These are phyloP conservation scores for Tolypocladium inflatum DNA, from an alignment of 2,329 filamentous ascomycete genomes.

Conservation along the genomic window DNA sequence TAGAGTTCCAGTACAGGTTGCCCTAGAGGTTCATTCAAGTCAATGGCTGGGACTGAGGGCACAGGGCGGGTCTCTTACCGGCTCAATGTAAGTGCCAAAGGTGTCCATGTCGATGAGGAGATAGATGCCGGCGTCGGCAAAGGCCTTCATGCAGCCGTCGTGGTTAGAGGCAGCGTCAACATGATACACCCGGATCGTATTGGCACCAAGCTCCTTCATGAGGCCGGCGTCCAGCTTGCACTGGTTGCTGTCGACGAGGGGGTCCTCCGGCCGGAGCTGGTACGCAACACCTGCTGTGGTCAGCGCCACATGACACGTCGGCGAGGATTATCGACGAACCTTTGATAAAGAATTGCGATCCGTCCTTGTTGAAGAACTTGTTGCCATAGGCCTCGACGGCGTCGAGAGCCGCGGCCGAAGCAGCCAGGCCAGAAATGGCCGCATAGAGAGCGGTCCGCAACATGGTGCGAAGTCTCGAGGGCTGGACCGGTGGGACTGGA, in stretches of 20 bases:
- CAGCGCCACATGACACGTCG: neutral
- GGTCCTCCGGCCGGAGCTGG: conserved; percentile 55
- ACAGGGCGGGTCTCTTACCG: conserved; percentile 29
- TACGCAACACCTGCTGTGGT: conserved; percentile 59
- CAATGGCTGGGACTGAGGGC: neutral
- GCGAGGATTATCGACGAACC: conserved; percentile 33
- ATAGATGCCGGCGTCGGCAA: conserved; percentile 75
- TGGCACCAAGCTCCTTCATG: conserved; percentile 74
- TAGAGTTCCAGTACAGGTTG: conserved; percentile 60
- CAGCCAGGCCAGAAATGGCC: conserved; percentile 22
- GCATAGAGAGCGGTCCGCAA: conserved; percentile 13
- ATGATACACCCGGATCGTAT: conserved; percentile 82
- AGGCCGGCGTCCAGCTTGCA: conserved; percentile 65
- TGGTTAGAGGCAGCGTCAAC: conserved; percentile 66
- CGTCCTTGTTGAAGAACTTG: conserved; percentile 79
- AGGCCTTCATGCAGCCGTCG: conserved; percentile 69
- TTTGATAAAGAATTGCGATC: conserved; percentile 77
- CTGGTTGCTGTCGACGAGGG: conserved; percentile 65
- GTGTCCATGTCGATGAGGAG: conserved; percentile 76
- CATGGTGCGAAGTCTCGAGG: neutral
- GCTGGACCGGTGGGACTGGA: neutral
- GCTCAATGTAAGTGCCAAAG: conserved; percentile 58
- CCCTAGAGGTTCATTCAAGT: conserved; percentile 26
- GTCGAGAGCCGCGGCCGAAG: conserved; percentile 30
- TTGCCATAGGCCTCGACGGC: conserved; percentile 53